Base-by-base conservation (phyloP, 768 basidiomycete genomes). In the Tylopilus subfusipes region DNA sequence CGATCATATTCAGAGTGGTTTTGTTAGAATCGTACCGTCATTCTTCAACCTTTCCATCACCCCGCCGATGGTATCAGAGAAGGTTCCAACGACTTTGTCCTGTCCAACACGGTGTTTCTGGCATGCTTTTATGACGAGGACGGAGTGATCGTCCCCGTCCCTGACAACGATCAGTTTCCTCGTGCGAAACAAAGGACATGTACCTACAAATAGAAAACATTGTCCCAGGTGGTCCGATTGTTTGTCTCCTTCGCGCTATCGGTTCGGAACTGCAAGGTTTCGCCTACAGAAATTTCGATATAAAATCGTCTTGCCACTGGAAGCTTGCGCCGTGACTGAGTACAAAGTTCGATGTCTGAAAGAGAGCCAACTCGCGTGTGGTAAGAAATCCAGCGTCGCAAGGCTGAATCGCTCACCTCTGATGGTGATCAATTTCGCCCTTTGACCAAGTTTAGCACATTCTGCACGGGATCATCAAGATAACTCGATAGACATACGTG, bases 271-370 rank as follows among this genome's bases (percentile, higher is more conserved):
- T 18, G 39, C 16, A 11, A 3, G 9, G 25, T 31, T 24, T 19
- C 27, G 16, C 40, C 50, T 13, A 48, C 39, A 2, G 39, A 22
- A 39, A 52, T 24, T 4, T 22, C n/a, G 19, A 56, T 9, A 31
- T 43, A 27, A 19, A 42, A 51, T 34, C 42, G 31, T 24, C 25
- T 48, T 5, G 51, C 31, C 25, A 40, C 8, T 1, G 3, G 29
- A 18, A 13, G 3, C 13, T 24, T 39, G 14, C 36, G 24, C 5
- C 29, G 21, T 16, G 19, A 29, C 16, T 18, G 25, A 34, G 48
- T 42, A 11, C 2, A 47, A 42, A 55, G 48, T 7, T 47, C 14
- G 11, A 50, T 29, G 42, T 57, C 56, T 57, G n/a, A 27, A 52
- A 14, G n/a, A 31, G 13, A 31, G 27, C 40, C 14, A 25, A n/a